Base-by-base conservation (phyloP, 179 eudicot species). In the Nepenthes alata region DNA sequence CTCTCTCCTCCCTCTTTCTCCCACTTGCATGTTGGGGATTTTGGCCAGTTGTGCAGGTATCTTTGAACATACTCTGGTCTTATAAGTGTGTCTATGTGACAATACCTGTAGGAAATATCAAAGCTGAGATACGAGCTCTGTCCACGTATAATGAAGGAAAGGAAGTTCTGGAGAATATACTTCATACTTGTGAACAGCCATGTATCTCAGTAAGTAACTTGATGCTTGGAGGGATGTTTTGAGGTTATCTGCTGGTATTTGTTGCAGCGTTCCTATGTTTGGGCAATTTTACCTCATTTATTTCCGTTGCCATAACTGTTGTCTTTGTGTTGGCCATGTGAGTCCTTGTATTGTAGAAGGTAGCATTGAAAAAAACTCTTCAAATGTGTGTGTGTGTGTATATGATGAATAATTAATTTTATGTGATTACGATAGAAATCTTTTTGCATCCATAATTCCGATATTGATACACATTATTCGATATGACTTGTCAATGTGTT, bases 81-180 rank as follows among this genome's bases (percentile, higher is more conserved):
- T 57, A 44, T 54, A 37, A 11, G 2, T 52, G 37, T 64, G 37
- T 63, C 15, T 47, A 35, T 60, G 14, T 67, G 60, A 57, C 35
- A 7, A 58, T 45, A 49, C 11, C 67, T 67, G 67, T 79, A 83
- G 87, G 85, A 80, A 75, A 76, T 83, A 41, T 83, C 87, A 37
- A 80, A 67, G 71, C 69, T 83, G 48, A 72, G 87, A 54, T 83
- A 83, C 69, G 87, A 80, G 47, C 72, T 83, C 57, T 83, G 87
- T 75, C 85, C 87, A 14, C 84, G 87, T n/a, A 60, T 73, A 54
- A 83, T 83, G 87, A 83, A 78, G 67, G 87, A 83, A 59, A 67
- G 77, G 61, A 80, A 72, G 65, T 83, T 83, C 70, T 83, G 87
- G 87, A 77, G 84, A 59, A 78, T 83, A 47, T 83, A 83, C 66